phyloP scores from a whole-genome alignment of 169 alveolate species.

The Cyclospora cayetanensis region DNA sequence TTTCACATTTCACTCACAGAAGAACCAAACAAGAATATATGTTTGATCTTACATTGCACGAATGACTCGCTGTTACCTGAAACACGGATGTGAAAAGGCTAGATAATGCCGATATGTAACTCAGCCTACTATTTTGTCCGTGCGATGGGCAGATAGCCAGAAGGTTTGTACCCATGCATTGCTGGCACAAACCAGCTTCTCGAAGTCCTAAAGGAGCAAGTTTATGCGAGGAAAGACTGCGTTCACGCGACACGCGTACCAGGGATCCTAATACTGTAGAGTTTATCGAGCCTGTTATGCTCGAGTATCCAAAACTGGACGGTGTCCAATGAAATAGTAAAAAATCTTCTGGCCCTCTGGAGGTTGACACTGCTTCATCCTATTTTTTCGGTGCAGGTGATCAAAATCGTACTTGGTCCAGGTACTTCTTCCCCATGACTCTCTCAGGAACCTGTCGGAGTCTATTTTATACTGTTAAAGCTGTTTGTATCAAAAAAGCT shows the following conservation, averaged over 20 bases:
- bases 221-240: not conserved
- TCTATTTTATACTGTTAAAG: not conserved
- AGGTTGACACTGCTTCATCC: not conserved
- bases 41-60: not conserved
- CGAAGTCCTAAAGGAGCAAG: slow-evolving; percentile 47
- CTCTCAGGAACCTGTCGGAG: slow-evolving; percentile 67
- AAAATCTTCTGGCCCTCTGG: slow-evolving; percentile 53
- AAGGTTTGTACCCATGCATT: slow-evolving; percentile 50
- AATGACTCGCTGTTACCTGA: slow-evolving; percentile 23
- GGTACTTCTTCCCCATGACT: slow-evolving; percentile 65
- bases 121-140: not conserved
- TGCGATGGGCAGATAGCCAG: slow-evolving; percentile 61
- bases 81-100: not conserved
- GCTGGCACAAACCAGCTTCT: slow-evolving; percentile 71
- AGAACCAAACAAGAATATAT: not conserved
- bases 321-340: slow-evolving; percentile 53
- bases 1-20: no score
- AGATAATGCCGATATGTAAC: not conserved
- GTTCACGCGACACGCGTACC: not conserved
- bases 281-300: slow-evolving; percentile 31
- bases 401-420: slow-evolving; percentile 32
- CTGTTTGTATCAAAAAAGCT: not conserved
- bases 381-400: not conserved
- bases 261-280: slow-evolving; percentile 30
- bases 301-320: slow-evolving; percentile 67